phyloP scores from a whole-genome alignment of 2,329 filamentous ascomycete species.

The Ciborinia camelliae region DNA sequence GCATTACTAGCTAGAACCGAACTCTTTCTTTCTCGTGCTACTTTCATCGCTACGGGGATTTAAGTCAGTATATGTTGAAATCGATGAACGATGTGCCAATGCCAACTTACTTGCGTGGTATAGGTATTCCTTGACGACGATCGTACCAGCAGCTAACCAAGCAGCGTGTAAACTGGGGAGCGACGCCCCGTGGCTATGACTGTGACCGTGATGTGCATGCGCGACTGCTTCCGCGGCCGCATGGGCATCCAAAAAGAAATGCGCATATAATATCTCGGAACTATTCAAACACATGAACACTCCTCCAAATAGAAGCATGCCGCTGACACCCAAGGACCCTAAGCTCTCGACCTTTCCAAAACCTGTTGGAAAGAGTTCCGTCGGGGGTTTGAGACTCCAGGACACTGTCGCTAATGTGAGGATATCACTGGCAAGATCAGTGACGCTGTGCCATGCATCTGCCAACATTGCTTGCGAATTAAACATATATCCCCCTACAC shows the following conservation, averaged over 20 bases:
- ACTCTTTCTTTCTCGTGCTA: constrained; percentile 89
- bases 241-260: constrained; percentile 64
- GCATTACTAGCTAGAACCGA: constrained; percentile 95
- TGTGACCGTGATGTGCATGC: constrained; percentile 63
- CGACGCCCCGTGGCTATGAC: constrained; percentile 60
- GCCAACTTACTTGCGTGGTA: constrained; percentile 85
- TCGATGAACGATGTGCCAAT: background rate
- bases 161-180: constrained; percentile 88
- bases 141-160: constrained; percentile 88
- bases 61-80: constrained; percentile 27
- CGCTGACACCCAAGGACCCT: constrained; percentile 87
- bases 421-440: constrained; percentile 91
- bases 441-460: constrained; percentile 93
- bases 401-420: constrained; percentile 92
- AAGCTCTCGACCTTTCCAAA: constrained; percentile 98
- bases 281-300: constrained; percentile 88
- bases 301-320: constrained; percentile 83
- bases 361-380: constrained; percentile 78
- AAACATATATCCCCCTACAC: constrained; percentile 87
- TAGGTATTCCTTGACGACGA: constrained; percentile 92
- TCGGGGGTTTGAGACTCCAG: constrained; percentile 84
- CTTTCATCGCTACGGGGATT: constrained; percentile 72
- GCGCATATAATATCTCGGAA: constrained; percentile 64
- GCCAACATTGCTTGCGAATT: constrained; percentile 91
- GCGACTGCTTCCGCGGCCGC: constrained; percentile 51